Base-by-base conservation (phyloP, 345 rosid species). In the Dipteronia sinensis region DNA sequence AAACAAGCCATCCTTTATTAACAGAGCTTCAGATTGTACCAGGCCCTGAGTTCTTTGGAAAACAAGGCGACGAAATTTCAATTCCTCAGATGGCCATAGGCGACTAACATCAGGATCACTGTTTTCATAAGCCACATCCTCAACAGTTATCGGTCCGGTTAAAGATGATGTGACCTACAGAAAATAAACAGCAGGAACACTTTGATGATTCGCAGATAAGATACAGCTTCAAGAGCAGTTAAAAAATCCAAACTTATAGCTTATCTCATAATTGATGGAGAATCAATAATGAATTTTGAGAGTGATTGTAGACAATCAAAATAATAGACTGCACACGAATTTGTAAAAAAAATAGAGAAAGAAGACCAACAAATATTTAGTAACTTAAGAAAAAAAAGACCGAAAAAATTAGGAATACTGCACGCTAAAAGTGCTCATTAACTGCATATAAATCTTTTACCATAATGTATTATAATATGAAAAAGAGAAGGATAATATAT, bases 11-110 rank as follows among this genome's bases (percentile, higher is more conserved):
- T 85, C 89, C 73, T 71, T 77, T n/a, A 76, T 75, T 68, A 95
- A 86, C 81, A 95, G 85, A 85, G 96, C 98, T 89, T 93, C 99
- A 72, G 99, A 95, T 82, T 95, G 98, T 75, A 95, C 91, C 83
- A 95, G 78, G 58, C 86, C 80, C 82, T 91, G 93, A 47, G 89
- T 83, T 84, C 99, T 88, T 86, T 85, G 88, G 69, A 95, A 95
- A 59, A 95, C 85, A 86, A 95, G 98, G 72, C 97, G 98, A 4
- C 97, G 92, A 78, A 90, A 92, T 73, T 83, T 74, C 83, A 88
- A 80, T 76, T 89, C 90, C 12, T 42, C 47, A 68, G 83, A 77
- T 42, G 90, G 81, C 83, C 86, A 75, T 79, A 87, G 71, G 68
- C 51, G 76, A 76, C 74, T 82, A 3, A 80, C 71, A 78, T 80